Evolutionary conservation across 805 yeast genomes (phyloP).

Genomic region (Saturnispora gosingensis): DNA sequence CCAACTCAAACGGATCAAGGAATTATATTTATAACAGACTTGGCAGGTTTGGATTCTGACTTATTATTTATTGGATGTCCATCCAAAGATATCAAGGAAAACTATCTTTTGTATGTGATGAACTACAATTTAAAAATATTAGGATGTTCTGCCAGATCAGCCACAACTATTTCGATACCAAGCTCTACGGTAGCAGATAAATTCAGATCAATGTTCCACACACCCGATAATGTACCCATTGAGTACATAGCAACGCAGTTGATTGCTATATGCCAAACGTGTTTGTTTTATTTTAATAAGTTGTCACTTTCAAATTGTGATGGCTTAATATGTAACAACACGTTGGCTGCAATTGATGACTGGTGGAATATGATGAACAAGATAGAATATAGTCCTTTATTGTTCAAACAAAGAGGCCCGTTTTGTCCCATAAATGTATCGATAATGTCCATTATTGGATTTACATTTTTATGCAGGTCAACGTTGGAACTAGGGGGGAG

Average conservation of each 20-base stretch:
- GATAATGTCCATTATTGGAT: slow-evolving; percentile 72
- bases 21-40: slow-evolving; percentile 65
- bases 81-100: slow-evolving; percentile 38
- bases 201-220: slow-evolving; percentile 64
- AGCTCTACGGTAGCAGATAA: slow-evolving; percentile 74
- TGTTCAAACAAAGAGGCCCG: slow-evolving; percentile 18
- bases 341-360: slow-evolving; percentile 56
- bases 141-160: slow-evolving; percentile 80
- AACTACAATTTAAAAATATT: slow-evolving; percentile 70
- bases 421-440: slow-evolving; percentile 31
- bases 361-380: slow-evolving; percentile 64
- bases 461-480: slow-evolving; percentile 56
- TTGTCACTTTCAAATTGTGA: slow-evolving; percentile 65
- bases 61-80: slow-evolving; percentile 64
- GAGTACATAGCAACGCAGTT: slow-evolving; percentile 65
- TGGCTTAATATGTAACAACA: slow-evolving; percentile 73
- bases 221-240: slow-evolving; percentile 44
- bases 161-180: slow-evolving; percentile 59
- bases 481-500: slow-evolving; percentile 51
- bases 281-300: slow-evolving; percentile 68
- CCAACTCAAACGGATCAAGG: slow-evolving; percentile 57
- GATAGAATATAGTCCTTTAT: slow-evolving; percentile 26
- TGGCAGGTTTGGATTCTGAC: slow-evolving; percentile 64
- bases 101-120: slow-evolving; percentile 50
- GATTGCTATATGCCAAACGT: slow-evolving; percentile 63